Base-by-base conservation (phyloP, 2,329 filamentous ascomycete species). In the Orbilia quercus region DNA sequence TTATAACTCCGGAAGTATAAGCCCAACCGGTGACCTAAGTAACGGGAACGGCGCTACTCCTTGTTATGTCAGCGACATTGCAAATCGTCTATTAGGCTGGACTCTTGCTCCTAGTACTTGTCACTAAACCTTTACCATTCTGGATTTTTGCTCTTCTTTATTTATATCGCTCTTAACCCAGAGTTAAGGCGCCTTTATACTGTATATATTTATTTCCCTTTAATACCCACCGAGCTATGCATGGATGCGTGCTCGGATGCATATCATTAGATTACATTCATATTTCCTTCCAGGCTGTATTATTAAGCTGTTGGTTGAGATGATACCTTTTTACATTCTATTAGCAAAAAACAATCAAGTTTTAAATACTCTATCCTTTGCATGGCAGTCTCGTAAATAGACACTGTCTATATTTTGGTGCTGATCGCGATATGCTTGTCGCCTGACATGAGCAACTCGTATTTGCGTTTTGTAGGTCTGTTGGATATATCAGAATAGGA, bases 1-100 rank as follows among this genome's bases (percentile, higher is more conserved):
- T 51, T 82, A 82, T 77, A 82, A 82, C 78, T 82, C 81, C 4
- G 82, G 81, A 42, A 77, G 75, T 28, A 79, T 82, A 54, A 78
- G 82, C 76, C 42, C 73, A 20, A 65, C 74, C 60, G 67, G 67
- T 25, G 75, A 83, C 76, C 78, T 82, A 28, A 81, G 80, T 73
- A 77, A 80, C 47, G 79, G 77, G 36, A 65, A 62, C n/a, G 80
- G 80, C 20, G 81, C 81, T 20, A 81, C 81, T 16, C 44, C 75
- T 48, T 76, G 74, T 76, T 82, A 82, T 76, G 81, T 82, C 75
- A 81, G 79, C 59, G 81, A 82, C 71, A 75, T 82, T 72, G 79
- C 81, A 36, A 81, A 82, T 66, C 79, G 81, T 51, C 79, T 82
- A 14, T 77, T 77, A 28, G 80, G 80, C 57, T 79, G 79, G 45